phyloP scores from a whole-genome alignment of 176 grass and related monocot genomes.

The Aegilops longissima region DNA sequence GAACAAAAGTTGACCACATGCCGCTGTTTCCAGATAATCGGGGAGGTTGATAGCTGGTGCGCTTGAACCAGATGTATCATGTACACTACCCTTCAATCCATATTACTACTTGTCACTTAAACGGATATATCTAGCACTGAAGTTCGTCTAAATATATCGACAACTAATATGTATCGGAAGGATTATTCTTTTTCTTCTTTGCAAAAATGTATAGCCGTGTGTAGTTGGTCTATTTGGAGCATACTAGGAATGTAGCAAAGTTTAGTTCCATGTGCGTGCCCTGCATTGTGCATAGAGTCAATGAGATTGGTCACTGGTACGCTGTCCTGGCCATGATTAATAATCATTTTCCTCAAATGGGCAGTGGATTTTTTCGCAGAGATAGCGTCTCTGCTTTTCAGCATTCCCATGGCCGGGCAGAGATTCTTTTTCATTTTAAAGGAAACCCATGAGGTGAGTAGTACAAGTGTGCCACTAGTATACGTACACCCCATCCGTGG shows the following conservation, averaged over 20 bases:
- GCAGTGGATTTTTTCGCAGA: constrained; percentile 17
- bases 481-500: neutral
- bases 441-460: neutral
- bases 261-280: neutral
- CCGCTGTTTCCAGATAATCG: neutral
- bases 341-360: neutral
- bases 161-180: no score
- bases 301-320: no score
- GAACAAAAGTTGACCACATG: neutral
- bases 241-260: no score
- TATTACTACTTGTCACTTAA: no score
- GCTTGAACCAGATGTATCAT: neutral
- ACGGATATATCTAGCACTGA: no score
- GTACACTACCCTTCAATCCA: no score
- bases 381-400: neutral
- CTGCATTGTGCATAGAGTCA: neutral
- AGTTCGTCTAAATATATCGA: no score
- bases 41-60: neutral
- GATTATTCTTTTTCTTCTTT: no score
- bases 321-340: no score
- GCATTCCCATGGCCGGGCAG: constrained; percentile 21
- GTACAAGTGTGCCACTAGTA: neutral
- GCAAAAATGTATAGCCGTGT: no score
- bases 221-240: no score
- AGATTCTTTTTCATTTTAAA: neutral